Percentiles rank a stretch among this genome's conserved stretches.
Conservation (phyloP, 176 grass and related monocot genomes). For the Raddia distichophylla region DNA sequence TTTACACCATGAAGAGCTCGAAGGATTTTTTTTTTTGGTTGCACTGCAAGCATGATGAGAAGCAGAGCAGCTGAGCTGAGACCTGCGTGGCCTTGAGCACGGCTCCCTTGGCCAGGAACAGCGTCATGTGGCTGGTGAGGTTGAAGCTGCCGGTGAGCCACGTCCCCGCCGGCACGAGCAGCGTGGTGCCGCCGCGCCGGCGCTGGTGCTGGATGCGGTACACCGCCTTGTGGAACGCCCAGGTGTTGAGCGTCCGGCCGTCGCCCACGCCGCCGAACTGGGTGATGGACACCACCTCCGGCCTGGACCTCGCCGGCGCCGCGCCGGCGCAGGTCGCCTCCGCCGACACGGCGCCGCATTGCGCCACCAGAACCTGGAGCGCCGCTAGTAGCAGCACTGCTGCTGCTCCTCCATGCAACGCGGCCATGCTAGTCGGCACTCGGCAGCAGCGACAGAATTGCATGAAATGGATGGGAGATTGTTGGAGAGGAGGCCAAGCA, state of each 20-base stretch:
- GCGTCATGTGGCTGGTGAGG: slow-evolving; percentile 92
- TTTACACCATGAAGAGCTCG: neutral
- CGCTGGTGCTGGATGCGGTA: slow-evolving; percentile 69
- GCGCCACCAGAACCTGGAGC: slow-evolving; percentile 7
- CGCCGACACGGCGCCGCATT: slow-evolving; percentile 11
- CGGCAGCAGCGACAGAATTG: neutral
- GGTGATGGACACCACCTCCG: slow-evolving; percentile 64
- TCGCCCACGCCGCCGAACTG: slow-evolving; percentile 79
- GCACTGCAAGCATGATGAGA: neutral
- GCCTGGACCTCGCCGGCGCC: slow-evolving; percentile 55
- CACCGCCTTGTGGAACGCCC: slow-evolving; percentile 74
- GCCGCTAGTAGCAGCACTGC: neutral
- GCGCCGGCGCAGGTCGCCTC: slow-evolving; percentile 50
- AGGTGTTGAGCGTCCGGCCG: slow-evolving; percentile 73
- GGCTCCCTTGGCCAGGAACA: slow-evolving; percentile 73
- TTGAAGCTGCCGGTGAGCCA: slow-evolving; percentile 95
- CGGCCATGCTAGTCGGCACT: slow-evolving; percentile 7
- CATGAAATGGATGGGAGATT: neutral
- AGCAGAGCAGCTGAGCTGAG: neutral
- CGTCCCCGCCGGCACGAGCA: slow-evolving; percentile 62
- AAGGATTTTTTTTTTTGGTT: neutral
- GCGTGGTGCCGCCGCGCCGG: slow-evolving; percentile 56
- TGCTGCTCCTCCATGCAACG: neutral
- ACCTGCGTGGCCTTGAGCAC: slow-evolving; percentile 64
- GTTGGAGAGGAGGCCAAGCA: slow-evolving; percentile 49